Evolutionary conservation across 2,329 filamentous ascomycete genomes (phyloP), one percentile per base, ranked within the genome.

Genomic region (Drechslerella stenobrocha): DNA sequence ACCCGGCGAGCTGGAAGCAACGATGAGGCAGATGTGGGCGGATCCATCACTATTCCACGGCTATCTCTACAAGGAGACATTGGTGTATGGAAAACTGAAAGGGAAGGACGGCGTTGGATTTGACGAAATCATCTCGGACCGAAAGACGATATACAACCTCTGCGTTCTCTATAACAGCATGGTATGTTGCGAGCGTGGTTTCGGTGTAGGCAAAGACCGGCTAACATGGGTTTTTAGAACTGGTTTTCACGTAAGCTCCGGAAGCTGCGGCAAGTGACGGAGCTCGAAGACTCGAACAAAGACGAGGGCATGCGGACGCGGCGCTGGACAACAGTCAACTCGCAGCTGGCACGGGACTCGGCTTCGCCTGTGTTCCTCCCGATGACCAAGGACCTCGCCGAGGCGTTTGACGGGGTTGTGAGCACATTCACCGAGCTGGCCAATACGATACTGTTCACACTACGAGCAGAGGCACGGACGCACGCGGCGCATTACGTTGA

Each of bases 151-250:
- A 24, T 84, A 87, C 42, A 87, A 87, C 2, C 79, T 98, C 2
- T 96, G 91, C 72, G 82, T 96, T 35, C 80, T 98, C 32, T 95
- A 96, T 76, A 96, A 91, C 50, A 96, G 91, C 79, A 95, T 97
- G 90, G 78, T 80, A 72, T 71, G 76, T 71, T 46, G n/a, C n/a
- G n/a, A n/a, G n/a, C n/a, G n/a, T n/a, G n/a, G n/a, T n/a, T n/a
- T n/a, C n/a, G n/a, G n/a, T n/a, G n/a, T n/a, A n/a, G n/a, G n/a
- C n/a, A n/a, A 20, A 35, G 44, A 30, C 5, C 47, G 45, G 50
- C 72, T 73, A 52, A 72, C 48, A 20, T 32, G 7, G 4, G 20
- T 42, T 42, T 23, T 48, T 63, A 80, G 79, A 93, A 95, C 80
- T 98, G 93, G 93, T 83, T 98, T 32, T 86, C 88, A 18, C 87